Conservation (phyloP, 768 basidiomycete species). For the Agrocybe praecox region DNA sequence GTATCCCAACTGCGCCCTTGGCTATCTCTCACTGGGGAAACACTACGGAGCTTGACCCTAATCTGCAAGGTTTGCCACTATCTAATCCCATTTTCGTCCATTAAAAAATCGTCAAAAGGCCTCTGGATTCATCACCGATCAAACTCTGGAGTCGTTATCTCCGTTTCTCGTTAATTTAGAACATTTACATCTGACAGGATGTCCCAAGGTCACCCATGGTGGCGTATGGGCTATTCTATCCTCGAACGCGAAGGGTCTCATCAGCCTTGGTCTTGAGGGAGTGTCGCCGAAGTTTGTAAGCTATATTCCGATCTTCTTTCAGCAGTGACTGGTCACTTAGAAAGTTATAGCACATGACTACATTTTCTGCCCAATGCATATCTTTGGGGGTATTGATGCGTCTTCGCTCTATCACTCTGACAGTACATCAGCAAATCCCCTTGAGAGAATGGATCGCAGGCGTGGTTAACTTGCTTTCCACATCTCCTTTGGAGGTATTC, state of each 20-base stretch:
- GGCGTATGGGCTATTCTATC: constrained; percentile 58
- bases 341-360: constrained; percentile 49
- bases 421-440: constrained; percentile 39
- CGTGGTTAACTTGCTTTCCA: constrained; percentile 43
- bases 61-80: constrained; percentile 62
- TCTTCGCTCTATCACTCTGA: constrained; percentile 61
- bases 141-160: constrained; percentile 50
- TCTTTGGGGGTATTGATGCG: constrained; percentile 36
- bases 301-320: background rate
- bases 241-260: constrained; percentile 46
- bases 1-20: constrained; percentile 52
- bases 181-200: constrained; percentile 65
- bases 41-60: constrained; percentile 60
- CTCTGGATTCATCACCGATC: constrained; percentile 61
- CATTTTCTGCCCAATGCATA: constrained; percentile 43
- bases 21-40: constrained; percentile 44
- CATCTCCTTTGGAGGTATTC: constrained; percentile 57
- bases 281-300: constrained; percentile 63
- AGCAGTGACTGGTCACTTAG: background rate
- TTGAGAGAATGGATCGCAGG: constrained; percentile 46
- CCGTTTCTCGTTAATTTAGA: constrained; percentile 52
- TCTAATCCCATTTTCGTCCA: background rate
- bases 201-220: constrained; percentile 64
- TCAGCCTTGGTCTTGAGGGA: constrained; percentile 61
- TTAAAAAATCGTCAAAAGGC: constrained; percentile 35